These are phyloP conservation scores for Mycena epipterygia DNA, from an alignment of 768 basidiomycete genomes.

Conservation along the genomic window DNA sequence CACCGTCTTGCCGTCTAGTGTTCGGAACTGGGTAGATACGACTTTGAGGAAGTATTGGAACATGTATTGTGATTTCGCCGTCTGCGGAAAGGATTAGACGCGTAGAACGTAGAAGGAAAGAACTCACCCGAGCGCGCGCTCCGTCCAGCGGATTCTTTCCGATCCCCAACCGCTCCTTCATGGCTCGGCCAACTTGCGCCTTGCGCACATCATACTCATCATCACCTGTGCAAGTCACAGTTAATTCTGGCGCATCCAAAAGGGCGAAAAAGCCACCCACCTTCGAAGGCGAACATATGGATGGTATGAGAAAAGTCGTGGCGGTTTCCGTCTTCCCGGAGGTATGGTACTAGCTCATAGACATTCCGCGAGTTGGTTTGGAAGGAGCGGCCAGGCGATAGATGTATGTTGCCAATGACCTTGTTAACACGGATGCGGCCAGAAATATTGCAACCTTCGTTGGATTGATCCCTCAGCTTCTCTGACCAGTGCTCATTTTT, in stretches of 20 bases:
- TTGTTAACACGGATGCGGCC: slow-evolving; percentile 97
- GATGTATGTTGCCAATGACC: slow-evolving; percentile 94
- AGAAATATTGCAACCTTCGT: slow-evolving; percentile 94
- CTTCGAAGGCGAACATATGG: slow-evolving; percentile 84
- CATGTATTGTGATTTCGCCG: slow-evolving; percentile 88
- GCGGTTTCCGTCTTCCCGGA: slow-evolving; percentile 86
- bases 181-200: slow-evolving; percentile 68
- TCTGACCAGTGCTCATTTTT: slow-evolving; percentile 95
- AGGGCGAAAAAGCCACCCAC: slow-evolving; percentile 39
- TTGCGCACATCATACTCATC: slow-evolving; percentile 85
- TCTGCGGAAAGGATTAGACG: slow-evolving; percentile 56
- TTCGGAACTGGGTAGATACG: slow-evolving; percentile 94
- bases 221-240: slow-evolving; percentile 60
- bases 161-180: slow-evolving; percentile 83
- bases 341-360: slow-evolving; percentile 94
- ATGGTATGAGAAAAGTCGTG: slow-evolving; percentile 96
- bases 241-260: neutral
- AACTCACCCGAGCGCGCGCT: slow-evolving; percentile 67
- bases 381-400: slow-evolving; percentile 97
- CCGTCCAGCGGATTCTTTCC: slow-evolving; percentile 82
- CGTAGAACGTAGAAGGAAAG: neutral
- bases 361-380: slow-evolving; percentile 84
- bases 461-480: slow-evolving; percentile 90
- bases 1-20: slow-evolving; percentile 80
- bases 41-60: slow-evolving; percentile 99